Conservation (phyloP, 306 rosid species). For the Gleditsia sinensis region DNA sequence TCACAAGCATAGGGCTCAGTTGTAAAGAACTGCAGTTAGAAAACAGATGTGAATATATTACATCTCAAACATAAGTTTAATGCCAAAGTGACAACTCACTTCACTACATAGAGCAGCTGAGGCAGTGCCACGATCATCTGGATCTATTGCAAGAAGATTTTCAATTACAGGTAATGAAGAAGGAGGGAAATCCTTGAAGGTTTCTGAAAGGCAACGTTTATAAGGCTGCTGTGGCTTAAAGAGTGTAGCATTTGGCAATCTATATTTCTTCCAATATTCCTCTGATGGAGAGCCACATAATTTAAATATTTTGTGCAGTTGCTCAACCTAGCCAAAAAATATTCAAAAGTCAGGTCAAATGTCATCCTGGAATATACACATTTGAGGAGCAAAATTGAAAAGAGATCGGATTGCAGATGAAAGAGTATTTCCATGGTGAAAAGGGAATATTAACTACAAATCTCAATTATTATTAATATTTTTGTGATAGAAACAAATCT, state of each 20-base stretch:
- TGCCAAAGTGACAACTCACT: slow-evolving; percentile 54
- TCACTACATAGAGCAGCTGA: slow-evolving; percentile 70
- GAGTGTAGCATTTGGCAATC: slow-evolving; percentile 93
- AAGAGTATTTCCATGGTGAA: slow-evolving; percentile 6
- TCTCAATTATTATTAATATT: neutral
- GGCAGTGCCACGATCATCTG: slow-evolving; percentile 72
- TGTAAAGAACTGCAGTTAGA: slow-evolving; percentile 70
- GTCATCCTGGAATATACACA: slow-evolving; percentile 38
- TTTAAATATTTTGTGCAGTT: slow-evolving; percentile 95
- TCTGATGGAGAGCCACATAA: slow-evolving; percentile 97
- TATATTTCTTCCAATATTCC: slow-evolving; percentile 95
- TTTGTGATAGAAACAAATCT: too few relatives aligned
- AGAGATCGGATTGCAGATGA: slow-evolving; percentile 17
- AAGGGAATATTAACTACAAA: slow-evolving; percentile 17
- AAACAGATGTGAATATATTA: slow-evolving; percentile 29
- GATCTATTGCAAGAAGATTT: slow-evolving; percentile 82
- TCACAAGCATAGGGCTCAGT: slow-evolving; percentile 89
- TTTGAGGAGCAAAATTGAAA: slow-evolving; percentile 11
- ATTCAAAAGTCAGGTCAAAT: slow-evolving; percentile 37
- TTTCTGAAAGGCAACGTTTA: slow-evolving; percentile 73
- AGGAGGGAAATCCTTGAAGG: slow-evolving; percentile 82
- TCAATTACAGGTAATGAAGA: slow-evolving; percentile 72
- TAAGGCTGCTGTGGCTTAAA: slow-evolving; percentile 98
- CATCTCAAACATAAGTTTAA: slow-evolving; percentile 34
- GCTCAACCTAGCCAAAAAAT: slow-evolving; percentile 77